phyloP scores from a whole-genome alignment of 1,139 yeast genomes.

The Protomyces lactucae-debilis region DNA sequence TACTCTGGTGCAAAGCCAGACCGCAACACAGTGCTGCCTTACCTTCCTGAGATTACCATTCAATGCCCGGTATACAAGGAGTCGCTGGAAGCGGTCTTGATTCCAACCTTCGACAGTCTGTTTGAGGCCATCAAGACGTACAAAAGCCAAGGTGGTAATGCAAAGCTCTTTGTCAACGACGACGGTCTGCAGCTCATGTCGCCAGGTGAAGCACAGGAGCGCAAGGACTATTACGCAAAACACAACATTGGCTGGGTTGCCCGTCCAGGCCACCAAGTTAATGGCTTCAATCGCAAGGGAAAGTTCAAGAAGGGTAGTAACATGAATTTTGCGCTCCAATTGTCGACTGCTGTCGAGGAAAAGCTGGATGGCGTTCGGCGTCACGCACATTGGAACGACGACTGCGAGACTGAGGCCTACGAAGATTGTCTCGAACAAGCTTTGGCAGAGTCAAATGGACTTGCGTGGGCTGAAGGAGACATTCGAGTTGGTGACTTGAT shows the following conservation, averaged over 20 bases:
- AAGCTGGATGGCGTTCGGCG: constrained; percentile 28
- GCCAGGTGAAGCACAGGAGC: constrained; percentile 2
- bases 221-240: constrained; percentile 28
- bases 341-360: constrained; percentile 29
- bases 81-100: constrained; percentile 23
- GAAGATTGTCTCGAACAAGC: background rate
- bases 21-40: constrained; percentile 16
- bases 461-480: constrained; percentile 29
- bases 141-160: constrained; percentile 28
- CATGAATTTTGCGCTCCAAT: constrained; percentile 21
- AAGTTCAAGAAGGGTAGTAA: constrained; percentile 18
- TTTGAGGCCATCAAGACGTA: constrained; percentile 24
- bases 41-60: constrained; percentile 26
- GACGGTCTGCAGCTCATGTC: constrained; percentile 27
- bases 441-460: constrained; percentile 1
- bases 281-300: constrained; percentile 24
- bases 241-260: constrained; percentile 30
- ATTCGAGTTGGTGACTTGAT: constrained; percentile 30
- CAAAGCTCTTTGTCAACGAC: constrained; percentile 26
- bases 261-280: constrained; percentile 29
- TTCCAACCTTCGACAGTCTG: constrained; percentile 25
- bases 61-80: constrained; percentile 30
- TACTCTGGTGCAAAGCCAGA: constrained; percentile 22
- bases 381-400: constrained; percentile 28
- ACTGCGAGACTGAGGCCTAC: background rate